These are phyloP conservation scores for Eurotiales sp. DNA, from an alignment of 2,329 filamentous ascomycete genomes.

Conservation along the genomic window DNA sequence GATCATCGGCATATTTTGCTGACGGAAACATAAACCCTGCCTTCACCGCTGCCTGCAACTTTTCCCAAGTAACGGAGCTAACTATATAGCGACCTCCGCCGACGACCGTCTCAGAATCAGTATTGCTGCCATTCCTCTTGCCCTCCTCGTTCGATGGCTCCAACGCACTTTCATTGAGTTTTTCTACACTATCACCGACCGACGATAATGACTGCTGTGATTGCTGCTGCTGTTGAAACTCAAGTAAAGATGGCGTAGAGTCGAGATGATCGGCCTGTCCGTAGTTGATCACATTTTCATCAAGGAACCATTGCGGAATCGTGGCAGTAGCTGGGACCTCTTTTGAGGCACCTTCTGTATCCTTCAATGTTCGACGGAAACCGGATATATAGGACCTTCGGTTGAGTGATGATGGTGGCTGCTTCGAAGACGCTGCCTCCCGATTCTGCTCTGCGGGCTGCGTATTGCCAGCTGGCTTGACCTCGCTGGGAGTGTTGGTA, in stretches of 20 bases:
- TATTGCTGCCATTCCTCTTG: background rate
- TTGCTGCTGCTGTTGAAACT: background rate
- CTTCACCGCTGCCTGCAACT: conserved; percentile 49
- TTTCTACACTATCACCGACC: background rate
- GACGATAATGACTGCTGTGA: background rate
- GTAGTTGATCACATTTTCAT: conserved; percentile 31
- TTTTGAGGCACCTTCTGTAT: conserved; percentile 25
- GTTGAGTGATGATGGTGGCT: no score
- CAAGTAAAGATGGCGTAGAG: background rate
- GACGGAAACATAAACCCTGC: conserved; percentile 47
- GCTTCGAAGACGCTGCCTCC: conserved; percentile 9
- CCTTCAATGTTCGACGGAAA: conserved; percentile 36
- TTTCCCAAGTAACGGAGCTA: conserved; percentile 41
- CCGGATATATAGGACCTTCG: conserved; percentile 36
- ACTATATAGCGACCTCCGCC: conserved; percentile 35
- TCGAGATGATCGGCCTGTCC: background rate
- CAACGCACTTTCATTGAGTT: background rate
- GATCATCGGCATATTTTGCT: conserved; percentile 41
- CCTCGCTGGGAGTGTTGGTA: conserved; percentile 21
- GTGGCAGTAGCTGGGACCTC: conserved; percentile 20
- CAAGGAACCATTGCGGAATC: conserved; percentile 37
- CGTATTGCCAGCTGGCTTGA: conserved; percentile 5
- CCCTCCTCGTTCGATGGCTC: background rate
- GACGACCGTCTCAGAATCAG: conserved; percentile 15
- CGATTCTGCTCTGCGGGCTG: conserved; percentile 10